A percentile compares a stretch with the other conserved stretches of the same genome.
Evolutionary conservation across 2,329 filamentous ascomycete species (phyloP).

Genomic region (Penicillium rolfsii): DNA sequence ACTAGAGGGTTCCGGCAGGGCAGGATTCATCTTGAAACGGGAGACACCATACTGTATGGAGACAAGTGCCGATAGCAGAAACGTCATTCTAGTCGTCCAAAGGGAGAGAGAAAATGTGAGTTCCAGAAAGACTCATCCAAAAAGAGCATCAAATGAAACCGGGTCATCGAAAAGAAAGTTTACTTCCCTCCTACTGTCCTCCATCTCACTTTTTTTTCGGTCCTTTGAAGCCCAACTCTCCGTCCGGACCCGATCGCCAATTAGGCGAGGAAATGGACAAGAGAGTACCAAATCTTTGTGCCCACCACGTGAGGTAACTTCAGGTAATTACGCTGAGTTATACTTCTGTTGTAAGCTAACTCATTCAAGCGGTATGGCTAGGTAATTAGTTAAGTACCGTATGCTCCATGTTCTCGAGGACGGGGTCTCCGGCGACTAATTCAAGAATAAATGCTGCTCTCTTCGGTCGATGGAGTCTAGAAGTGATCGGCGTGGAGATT

Average conservation of each 20-base stretch:
- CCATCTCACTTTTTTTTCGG: not conserved
- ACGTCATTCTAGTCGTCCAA: not conserved
- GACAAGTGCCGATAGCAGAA: constrained; percentile 9
- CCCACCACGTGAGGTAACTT: constrained; percentile 10
- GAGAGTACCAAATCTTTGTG: constrained; percentile 8
- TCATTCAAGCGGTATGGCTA: not conserved
- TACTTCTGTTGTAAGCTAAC: not conserved
- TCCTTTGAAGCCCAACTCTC: constrained; percentile 2
- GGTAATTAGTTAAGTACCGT: too few species aligned
- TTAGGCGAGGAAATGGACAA: not conserved
- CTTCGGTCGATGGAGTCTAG: constrained; percentile 1
- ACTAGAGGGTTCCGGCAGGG: not conserved
- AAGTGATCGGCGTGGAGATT: constrained; percentile 6
- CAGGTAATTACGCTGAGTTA: not conserved
- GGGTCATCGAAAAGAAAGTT: not conserved
- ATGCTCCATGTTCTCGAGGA: not conserved
- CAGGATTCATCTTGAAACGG: constrained; percentile 1
- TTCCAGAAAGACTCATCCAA: not conserved
- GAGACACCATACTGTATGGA: constrained; percentile 2
- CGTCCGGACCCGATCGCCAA: constrained; percentile 7
- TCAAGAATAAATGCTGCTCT: not conserved
- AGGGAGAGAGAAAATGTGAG: not conserved
- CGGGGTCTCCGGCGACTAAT: not conserved
- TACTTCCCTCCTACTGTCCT: not conserved
- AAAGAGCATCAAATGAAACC: not conserved